A percentile compares a stretch with the other conserved stretches of the same genome.
phyloP scores from a whole-genome alignment of 306 rosid genomes.

The Cucumis sativus region Cucumber_9930_V3 NC_026655.2:4794501-4795000 shows the following conservation, averaged over 20 bases:
- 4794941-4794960: neutral
- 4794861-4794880: neutral
- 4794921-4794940: neutral
- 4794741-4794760: neutral
- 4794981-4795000: neutral
- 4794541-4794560: neutral
- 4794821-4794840: neutral
- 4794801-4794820: neutral
- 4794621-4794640: slow-evolving; percentile 52
- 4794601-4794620: slow-evolving; percentile 63
- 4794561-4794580: neutral
- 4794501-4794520: slow-evolving; percentile 1
- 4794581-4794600: neutral
- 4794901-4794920: neutral
- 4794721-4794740: slow-evolving; percentile 14
- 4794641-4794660: slow-evolving; percentile 42
- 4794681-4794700: slow-evolving; percentile 34
- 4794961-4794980: neutral
- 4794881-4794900: neutral
- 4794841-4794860: neutral
- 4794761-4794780: neutral
- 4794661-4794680: slow-evolving; percentile 43
- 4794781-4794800: neutral
- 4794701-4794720: slow-evolving; percentile 52
- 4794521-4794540: neutral